Conservation (phyloP, 148 eudicot genomes). For the Cornus florida region DNA sequence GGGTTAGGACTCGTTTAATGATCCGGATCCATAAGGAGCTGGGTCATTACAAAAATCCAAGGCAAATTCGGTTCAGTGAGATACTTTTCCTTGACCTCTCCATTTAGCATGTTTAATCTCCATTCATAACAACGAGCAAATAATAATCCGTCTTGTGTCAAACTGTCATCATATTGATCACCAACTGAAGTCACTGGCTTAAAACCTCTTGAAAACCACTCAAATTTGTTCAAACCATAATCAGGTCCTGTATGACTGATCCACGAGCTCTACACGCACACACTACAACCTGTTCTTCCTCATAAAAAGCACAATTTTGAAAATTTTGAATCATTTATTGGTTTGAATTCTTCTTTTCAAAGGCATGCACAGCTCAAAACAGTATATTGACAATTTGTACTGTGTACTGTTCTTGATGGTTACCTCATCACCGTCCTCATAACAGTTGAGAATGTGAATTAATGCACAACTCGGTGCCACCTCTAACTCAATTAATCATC, state of each 20-base stretch:
- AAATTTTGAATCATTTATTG: too few species aligned
- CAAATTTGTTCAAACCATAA: constrained; percentile 30
- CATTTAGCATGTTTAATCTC: constrained; percentile 19
- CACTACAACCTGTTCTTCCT: constrained; percentile 28
- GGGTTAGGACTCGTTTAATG: too few species aligned
- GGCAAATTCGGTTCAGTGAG: constrained; percentile 14
- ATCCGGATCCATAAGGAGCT: too few species aligned
- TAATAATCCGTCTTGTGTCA: constrained; percentile 11
- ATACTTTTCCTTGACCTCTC: constrained; percentile 14
- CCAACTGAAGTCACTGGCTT: not conserved
- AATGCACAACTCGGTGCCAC: constrained; percentile 27
- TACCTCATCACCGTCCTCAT: constrained; percentile 42
- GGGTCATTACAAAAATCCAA: too few species aligned
- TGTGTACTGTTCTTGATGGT: not conserved
- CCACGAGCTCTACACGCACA: constrained; percentile 29
- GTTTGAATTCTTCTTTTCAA: not conserved
- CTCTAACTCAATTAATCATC: constrained; percentile 3
- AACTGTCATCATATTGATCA: not conserved
- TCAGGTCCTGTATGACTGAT: constrained; percentile 41
- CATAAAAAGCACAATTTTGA: not conserved
- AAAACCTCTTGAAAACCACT: constrained; percentile 38
- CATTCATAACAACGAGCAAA: constrained; percentile 19
- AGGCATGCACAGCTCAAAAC: not conserved
- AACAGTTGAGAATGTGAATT: constrained; percentile 42
- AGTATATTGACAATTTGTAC: too few species aligned